Evolutionary conservation across 2,329 filamentous ascomycete genomes (phyloP), one percentile per base, ranked within the genome.

Genomic region (Venturia aucupariae): DNA sequence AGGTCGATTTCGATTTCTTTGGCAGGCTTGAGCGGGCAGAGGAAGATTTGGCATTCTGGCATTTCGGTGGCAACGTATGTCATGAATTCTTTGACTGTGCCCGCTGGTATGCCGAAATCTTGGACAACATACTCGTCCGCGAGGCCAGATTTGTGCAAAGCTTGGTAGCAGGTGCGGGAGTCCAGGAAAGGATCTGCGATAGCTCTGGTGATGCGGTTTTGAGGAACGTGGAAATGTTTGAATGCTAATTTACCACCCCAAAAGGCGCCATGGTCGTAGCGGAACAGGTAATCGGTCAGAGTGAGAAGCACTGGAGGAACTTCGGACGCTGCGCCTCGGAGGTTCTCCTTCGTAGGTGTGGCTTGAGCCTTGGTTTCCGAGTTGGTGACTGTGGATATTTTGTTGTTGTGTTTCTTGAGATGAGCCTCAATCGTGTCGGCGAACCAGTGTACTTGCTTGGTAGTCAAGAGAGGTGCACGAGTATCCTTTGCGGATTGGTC

Each of bases 251-350:
- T 76, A 13, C 83, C 86, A 3, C 84, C 83, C 87, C 86, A 90
- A 75, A 89, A 89, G 2, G 82, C 85, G 61, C 86, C 87, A 42
- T 86, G 81, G 72, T 90, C 86, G 74, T 88, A 89, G 22, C 87
- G 83, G 74, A 90, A 90, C 66, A 89, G 81, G 73, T 90, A 90
- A 70, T 89, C 86, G 2, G 75, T 75, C 0, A 89, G 68, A 0
- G 86, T 86, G 1, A 89, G 80, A 65, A 82, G 82, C 66, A 88
- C 86, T 64, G 72, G 68, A 2, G 78, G 72, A 11, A 57, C 51
- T 35, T 57, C 51, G 15, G 51, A 57, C n/a, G 51, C 51, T 15
- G 51, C 51, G 15, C 51, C 51, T 57, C 27, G 51, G 27, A 57
- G 27, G 8, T n/a, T 57, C 30, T 57, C 51, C 19, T 57, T 57